phyloP scores from a whole-genome alignment of 148 eudicot species.

The Persicaria tinctoria region DNA sequence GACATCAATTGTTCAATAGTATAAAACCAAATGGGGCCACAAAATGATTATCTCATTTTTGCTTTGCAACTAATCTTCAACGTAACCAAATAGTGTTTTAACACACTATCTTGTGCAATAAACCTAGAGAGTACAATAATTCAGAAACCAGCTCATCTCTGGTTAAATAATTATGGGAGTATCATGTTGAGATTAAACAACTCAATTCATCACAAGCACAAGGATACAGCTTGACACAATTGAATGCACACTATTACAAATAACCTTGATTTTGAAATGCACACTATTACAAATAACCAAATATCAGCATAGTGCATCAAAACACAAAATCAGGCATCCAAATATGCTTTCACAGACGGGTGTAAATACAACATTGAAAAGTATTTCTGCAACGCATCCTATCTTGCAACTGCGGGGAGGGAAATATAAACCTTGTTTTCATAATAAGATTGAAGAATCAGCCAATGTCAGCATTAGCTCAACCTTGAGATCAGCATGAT shows the following conservation, averaged over 20 bases:
- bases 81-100: not conserved
- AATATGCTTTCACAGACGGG: not conserved
- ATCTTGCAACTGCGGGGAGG: not conserved
- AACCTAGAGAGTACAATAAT: not conserved
- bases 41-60: not conserved
- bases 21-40: not conserved
- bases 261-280: not conserved
- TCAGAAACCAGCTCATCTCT: not conserved
- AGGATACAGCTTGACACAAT: not conserved
- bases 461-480: not conserved
- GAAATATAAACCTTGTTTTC: not conserved
- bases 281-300: not conserved
- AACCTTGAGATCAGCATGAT: not conserved
- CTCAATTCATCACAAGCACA: not conserved
- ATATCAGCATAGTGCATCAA: not conserved
- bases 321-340: not conserved
- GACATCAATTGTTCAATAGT: not conserved
- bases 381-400: not conserved
- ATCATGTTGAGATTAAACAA: not conserved
- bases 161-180: not conserved
- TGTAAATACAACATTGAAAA: not conserved
- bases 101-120: not conserved
- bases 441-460: not conserved
- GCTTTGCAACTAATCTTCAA: not conserved
- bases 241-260: not conserved